Evolutionary conservation across 768 basidiomycete genomes (phyloP), one percentile per base, ranked within the genome.

Genomic region (Naganishia vaughanmartiniae): DNA sequence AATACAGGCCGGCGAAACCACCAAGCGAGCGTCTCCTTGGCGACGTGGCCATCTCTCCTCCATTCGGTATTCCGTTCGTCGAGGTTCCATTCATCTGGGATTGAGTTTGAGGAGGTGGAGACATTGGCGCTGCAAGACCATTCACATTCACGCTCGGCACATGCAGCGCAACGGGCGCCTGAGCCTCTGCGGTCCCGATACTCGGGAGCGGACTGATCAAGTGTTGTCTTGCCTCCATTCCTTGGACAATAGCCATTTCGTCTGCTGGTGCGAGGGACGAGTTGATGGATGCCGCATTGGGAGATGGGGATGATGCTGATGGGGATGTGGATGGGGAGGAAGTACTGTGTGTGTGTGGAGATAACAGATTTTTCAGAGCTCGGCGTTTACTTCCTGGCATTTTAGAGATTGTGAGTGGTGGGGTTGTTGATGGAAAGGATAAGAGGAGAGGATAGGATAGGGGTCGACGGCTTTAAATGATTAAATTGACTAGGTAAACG

Each of bases 351-450:
- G 72, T 36, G 56, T 69, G 68, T 26, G 72, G 60, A 1, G 79
- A 78, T 11, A 79, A 70, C 60, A 79, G 76, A 68, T 80, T 79
- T 65, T 79, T 80, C 9, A 80, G 70, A 11, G 77, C 77, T 69
- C 77, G 65, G 14, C 79, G 77, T 73, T 80, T 80, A 31, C 77
- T 74, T 54, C 79, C 79, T n/a, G 79, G 77, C 77, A 79, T 79
- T 30, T 48, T 72, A 30, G 48, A 9, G 63, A 28, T 11, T 65
- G 9, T 42, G 39, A 42, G 9, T 15, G 9, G 39, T 15, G 39
- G n/a, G n/a, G n/a, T n/a, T 7, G 42, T 15, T 7, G 42, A 15
- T 9, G 15, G 2, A 2, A 11, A 15, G 42, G 7, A 15, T 42
- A 2, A 36, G 34, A 36, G 42, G 7, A 15, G 42, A 11, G 42